Evolutionary conservation across 768 basidiomycete genomes (phyloP).

Genomic region (Tricholoma bakamatsutake): DNA sequence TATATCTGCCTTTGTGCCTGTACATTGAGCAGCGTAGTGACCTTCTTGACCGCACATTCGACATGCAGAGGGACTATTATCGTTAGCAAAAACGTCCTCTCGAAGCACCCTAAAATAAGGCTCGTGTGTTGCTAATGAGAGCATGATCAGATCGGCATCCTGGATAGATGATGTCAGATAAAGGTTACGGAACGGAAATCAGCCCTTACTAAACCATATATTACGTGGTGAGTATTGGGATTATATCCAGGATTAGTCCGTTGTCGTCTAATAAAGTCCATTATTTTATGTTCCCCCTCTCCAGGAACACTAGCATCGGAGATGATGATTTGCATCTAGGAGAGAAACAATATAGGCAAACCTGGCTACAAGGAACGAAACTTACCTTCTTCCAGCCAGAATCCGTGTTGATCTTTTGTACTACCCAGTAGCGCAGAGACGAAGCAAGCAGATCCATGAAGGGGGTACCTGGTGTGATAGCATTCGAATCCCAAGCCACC

Average conservation of each 20-base stretch:
- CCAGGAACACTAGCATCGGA: constrained; percentile 97
- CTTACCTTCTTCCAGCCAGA: constrained; percentile 91
- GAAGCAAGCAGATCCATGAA: constrained; percentile 92
- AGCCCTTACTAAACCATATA: constrained; percentile 83
- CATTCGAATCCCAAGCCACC: constrained; percentile 95
- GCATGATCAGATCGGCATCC: constrained; percentile 99
- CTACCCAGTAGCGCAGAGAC: constrained; percentile 94
- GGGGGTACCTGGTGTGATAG: constrained; percentile 97
- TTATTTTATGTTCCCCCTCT: constrained; percentile 99
- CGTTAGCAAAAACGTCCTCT: constrained; percentile 91
- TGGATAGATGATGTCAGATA: constrained; percentile 24
- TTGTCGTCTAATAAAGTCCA: constrained; percentile 95
- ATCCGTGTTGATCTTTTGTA: constrained; percentile 90
- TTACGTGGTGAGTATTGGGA: constrained; percentile 93
- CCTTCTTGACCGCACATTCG: constrained; percentile 93
- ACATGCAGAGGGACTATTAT: constrained; percentile 75
- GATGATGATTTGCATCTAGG: constrained; percentile 88
- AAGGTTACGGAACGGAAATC: not conserved
- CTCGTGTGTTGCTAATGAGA: constrained; percentile 95
- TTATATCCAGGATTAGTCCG: constrained; percentile 84
- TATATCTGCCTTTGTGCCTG: constrained; percentile 65
- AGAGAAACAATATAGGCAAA: not conserved
- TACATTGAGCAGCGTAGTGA: constrained; percentile 94
- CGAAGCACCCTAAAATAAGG: constrained; percentile 96
- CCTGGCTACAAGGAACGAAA: constrained; percentile 4